phyloP scores from a whole-genome alignment of 2,329 filamentous ascomycete genomes.

The Tothia fuscella region DNA sequence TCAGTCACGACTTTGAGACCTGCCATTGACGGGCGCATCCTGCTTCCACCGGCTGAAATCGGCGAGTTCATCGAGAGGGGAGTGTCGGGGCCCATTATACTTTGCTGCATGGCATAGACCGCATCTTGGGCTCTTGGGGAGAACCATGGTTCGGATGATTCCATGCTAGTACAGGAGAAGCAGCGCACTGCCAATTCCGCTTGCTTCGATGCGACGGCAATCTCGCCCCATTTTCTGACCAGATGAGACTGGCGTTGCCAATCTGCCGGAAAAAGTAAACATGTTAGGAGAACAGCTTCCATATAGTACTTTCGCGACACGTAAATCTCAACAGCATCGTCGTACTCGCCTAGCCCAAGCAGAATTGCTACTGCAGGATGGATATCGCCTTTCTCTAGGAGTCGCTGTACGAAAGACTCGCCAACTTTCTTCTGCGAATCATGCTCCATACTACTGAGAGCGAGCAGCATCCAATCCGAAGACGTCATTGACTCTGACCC shows the following conservation, averaged over 20 bases:
- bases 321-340: conserved; percentile 94
- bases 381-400: conserved; percentile 80
- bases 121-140: conserved; percentile 65
- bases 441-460: conserved; percentile 71
- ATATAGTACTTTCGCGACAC: conserved; percentile 82
- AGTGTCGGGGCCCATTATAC: conserved; percentile 38
- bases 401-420: conserved; percentile 76
- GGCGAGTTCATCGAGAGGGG: conserved; percentile 6
- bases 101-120: conserved; percentile 43
- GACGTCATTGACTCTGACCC: conserved; percentile 77
- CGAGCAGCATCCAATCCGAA: conserved; percentile 93
- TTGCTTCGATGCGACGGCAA: conserved; percentile 74
- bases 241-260: conserved; percentile 87
- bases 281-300: conserved; percentile 84
- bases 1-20: conserved; percentile 63
- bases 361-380: conserved; percentile 89
- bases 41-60: conserved; percentile 26
- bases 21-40: conserved; percentile 56
- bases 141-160: conserved; percentile 76
- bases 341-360: conserved; percentile 80
- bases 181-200: conserved; percentile 85
- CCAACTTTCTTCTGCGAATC: conserved; percentile 79
- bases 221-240: conserved; percentile 88
- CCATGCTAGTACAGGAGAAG: conserved; percentile 80
- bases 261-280: conserved; percentile 67